Evolutionary conservation across 352 stramenopile genomes (phyloP), one percentile per base, ranked within the genome.

Genomic region (Globisporangium alternatum): DNA sequence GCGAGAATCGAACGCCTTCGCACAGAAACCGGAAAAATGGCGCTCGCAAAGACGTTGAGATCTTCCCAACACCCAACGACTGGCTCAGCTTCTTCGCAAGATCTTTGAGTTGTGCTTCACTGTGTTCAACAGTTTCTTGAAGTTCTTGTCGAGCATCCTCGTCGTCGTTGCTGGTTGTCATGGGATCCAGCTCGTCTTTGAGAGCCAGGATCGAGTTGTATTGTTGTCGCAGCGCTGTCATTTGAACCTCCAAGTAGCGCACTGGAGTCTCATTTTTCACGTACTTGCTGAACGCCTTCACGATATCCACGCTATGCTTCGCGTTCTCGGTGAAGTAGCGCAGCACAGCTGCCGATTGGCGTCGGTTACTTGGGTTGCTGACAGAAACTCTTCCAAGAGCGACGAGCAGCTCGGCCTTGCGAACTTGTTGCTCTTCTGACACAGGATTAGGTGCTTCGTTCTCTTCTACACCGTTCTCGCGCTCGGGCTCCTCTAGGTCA

Each of bases 231-330:
- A 96, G 74, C 15, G 84, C 76, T 30, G 79, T 89, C 86, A 96
- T 96, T 67, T 96, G 88, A n/a, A 94, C 83, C 69, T 96, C 88
- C 25, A 96, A 69, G 56, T 91, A 94, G 25, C 88, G 83, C 47
- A 95, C 79, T 0, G 85, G 84, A 8, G 85, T 81, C 39, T 95
- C 77, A 17, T 72, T 68, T 55, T 93, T 95, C 48, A 96, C 66
- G 58, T 90, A 74, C 41, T 88, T 92, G 62, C 81, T 80, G 66
- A 94, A 96, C 12, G 83, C 80, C 33, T 91, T 93, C 9, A 93
- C 83, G 30, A 92, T 76, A 13, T 92, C 81, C 28, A 90, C 67
- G 19, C 68, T 81, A 25, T 77, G 47, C 56, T 85, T 78, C 15
- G 67, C 73, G 30, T 65, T 71, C 30, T 85, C 78, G 1, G 81